Percentiles rank a stretch among this genome's conserved stretches.
Evolutionary conservation across 768 basidiomycete genomes (phyloP).

Genomic region (Cystofilobasidium ferigula): DNA sequence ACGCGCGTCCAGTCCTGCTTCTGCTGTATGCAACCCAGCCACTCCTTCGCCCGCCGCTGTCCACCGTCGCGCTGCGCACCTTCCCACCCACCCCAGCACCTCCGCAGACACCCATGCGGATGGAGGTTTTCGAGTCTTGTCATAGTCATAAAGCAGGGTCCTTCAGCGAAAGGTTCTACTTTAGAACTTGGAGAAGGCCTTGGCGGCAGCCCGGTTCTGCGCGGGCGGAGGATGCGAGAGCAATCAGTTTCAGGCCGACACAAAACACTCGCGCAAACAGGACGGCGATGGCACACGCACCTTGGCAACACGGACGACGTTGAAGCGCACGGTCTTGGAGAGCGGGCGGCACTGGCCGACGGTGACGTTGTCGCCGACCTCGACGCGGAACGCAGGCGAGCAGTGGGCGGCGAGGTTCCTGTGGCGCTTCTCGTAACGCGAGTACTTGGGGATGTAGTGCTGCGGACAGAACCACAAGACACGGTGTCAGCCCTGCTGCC

Average conservation of each 20-base stretch:
- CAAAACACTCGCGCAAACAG: too few species aligned
- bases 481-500: not conserved
- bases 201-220: slow-evolving; percentile 71
- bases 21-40: too few species aligned
- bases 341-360: slow-evolving; percentile 99
- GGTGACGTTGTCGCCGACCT: slow-evolving; percentile 83
- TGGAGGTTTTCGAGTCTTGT: too few species aligned
- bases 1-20: too few species aligned
- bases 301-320: slow-evolving; percentile 72
- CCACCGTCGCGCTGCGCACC: too few species aligned
- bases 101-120: too few species aligned
- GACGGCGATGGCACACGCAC: not conserved
- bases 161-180: not conserved
- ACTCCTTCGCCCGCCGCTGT: too few species aligned
- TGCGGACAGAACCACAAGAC: not conserved
- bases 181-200: slow-evolving; percentile 86
- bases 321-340: slow-evolving; percentile 99
- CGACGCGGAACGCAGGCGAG: slow-evolving; percentile 98
- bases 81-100: too few species aligned
- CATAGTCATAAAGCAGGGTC: not conserved
- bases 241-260: too few species aligned
- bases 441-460: slow-evolving; percentile 97
- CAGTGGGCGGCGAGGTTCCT: slow-evolving; percentile 96
- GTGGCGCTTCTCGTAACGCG: slow-evolving; percentile 83
- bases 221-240: slow-evolving; percentile 28